Conservation (phyloP, 2,329 filamentous ascomycete species). For the Aureobasidium melanogenum region DNA sequence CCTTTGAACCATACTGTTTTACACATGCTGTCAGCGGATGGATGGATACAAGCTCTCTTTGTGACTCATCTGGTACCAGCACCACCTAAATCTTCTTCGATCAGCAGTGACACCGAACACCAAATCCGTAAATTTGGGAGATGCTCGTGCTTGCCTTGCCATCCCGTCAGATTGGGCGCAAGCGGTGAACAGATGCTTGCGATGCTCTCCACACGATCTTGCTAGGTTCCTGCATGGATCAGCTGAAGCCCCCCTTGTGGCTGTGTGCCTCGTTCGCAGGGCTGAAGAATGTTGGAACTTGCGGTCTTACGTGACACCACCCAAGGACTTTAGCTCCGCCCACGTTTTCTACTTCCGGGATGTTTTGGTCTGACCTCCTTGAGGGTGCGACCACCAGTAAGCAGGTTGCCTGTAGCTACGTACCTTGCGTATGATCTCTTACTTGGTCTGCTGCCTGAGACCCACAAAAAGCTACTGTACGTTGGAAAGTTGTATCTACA, state of each 20-base stretch:
- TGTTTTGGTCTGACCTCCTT: neutral
- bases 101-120: neutral
- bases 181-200: neutral
- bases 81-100: neutral
- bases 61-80: neutral
- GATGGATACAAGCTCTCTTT: neutral
- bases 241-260: neutral
- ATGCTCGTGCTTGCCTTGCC: neutral
- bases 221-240: neutral
- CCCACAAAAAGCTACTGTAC: neutral
- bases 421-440: neutral
- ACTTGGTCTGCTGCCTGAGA: neutral
- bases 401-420: neutral
- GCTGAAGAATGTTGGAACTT: neutral
- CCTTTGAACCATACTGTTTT: no score
- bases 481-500: neutral
- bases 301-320: neutral
- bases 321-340: no score
- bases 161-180: neutral
- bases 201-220: neutral
- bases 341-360: neutral
- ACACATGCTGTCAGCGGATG: neutral
- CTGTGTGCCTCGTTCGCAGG: neutral
- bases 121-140: neutral
- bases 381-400: neutral